phyloP scores from a whole-genome alignment of 768 basidiomycete species.

The Leccinum disarticulatum region DNA sequence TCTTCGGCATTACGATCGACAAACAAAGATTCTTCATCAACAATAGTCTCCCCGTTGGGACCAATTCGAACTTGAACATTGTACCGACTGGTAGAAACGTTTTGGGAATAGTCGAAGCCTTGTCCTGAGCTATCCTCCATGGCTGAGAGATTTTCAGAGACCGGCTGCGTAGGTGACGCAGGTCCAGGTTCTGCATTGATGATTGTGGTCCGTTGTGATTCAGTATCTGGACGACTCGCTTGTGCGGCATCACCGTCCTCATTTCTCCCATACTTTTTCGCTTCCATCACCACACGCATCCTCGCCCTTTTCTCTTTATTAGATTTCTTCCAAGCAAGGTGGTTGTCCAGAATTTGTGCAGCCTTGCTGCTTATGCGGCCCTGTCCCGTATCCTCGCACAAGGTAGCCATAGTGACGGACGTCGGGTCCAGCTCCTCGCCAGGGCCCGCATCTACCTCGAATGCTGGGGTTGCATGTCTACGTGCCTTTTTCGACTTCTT shows the following conservation, averaged over 20 bases:
- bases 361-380: slow-evolving; percentile 81
- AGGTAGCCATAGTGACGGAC: slow-evolving; percentile 73
- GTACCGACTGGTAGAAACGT: slow-evolving; percentile 65
- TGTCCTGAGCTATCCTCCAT: slow-evolving; percentile 48
- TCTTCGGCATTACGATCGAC: slow-evolving; percentile 71
- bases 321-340: slow-evolving; percentile 67
- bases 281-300: slow-evolving; percentile 64
- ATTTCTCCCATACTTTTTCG: slow-evolving; percentile 69
- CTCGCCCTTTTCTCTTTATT: slow-evolving; percentile 66
- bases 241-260: slow-evolving; percentile 44
- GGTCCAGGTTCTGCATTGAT: slow-evolving; percentile 7
- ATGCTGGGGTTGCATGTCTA: slow-evolving; percentile 52
- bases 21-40: slow-evolving; percentile 82
- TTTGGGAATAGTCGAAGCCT: slow-evolving; percentile 70
- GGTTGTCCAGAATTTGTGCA: slow-evolving; percentile 65
- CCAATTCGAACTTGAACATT: slow-evolving; percentile 88
- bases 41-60: slow-evolving; percentile 81
- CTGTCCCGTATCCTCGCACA: slow-evolving; percentile 76
- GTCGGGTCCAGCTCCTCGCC: slow-evolving; percentile 85
- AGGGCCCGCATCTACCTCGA: slow-evolving; percentile 59
- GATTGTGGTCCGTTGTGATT: slow-evolving; percentile 6
- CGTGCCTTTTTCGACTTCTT: slow-evolving; percentile 40
- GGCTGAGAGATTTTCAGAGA: slow-evolving; percentile 14
- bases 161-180: slow-evolving; percentile 17
- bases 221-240: slow-evolving; percentile 10